These are phyloP conservation scores for Laguncularia racemosa DNA, from an alignment of 345 rosid species.

Conservation along the genomic window DNA sequence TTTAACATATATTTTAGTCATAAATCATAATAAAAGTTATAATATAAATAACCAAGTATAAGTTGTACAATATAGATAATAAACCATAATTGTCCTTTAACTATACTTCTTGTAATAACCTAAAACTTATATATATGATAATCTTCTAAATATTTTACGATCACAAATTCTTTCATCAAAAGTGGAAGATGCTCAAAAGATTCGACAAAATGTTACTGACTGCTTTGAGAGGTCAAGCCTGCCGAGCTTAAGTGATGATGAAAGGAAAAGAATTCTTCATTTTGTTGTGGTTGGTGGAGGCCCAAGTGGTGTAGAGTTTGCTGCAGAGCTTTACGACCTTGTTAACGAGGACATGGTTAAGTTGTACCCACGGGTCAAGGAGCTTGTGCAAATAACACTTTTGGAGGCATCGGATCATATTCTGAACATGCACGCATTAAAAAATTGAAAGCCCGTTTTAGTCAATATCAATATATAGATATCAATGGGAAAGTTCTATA, in stretches of 20 bases:
- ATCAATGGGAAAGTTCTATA: too few species aligned
- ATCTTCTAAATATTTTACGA: too few species aligned
- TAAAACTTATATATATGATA: too few species aligned
- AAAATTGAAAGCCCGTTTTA: too few species aligned
- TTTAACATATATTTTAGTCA: too few species aligned
- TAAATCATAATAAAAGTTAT: too few species aligned
- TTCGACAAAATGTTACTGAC: slow-evolving; percentile 76
- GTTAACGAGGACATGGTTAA: slow-evolving; percentile 78
- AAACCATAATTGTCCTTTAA: too few species aligned
- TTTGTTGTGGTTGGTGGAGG: slow-evolving; percentile 99
- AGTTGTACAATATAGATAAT: too few species aligned
- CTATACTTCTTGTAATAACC: too few species aligned
- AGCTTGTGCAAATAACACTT: slow-evolving; percentile 63
- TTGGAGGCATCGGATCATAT: slow-evolving; percentile 98
- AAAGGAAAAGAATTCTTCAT: slow-evolving; percentile 82
- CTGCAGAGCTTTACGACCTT: slow-evolving; percentile 93
- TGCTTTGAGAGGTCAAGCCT: slow-evolving; percentile 88
- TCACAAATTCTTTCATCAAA: slow-evolving; percentile 54
- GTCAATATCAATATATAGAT: too few species aligned
- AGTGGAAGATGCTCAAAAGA: slow-evolving; percentile 93
- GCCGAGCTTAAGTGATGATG: slow-evolving; percentile 78
- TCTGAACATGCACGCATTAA: slow-evolving; percentile 47
- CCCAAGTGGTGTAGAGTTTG: slow-evolving; percentile 98
- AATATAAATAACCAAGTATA: too few species aligned
- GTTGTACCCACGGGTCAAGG: slow-evolving; percentile 66